phyloP scores from a whole-genome alignment of 306 rosid genomes.

The Ammopiptanthus mongolicus region DNA sequence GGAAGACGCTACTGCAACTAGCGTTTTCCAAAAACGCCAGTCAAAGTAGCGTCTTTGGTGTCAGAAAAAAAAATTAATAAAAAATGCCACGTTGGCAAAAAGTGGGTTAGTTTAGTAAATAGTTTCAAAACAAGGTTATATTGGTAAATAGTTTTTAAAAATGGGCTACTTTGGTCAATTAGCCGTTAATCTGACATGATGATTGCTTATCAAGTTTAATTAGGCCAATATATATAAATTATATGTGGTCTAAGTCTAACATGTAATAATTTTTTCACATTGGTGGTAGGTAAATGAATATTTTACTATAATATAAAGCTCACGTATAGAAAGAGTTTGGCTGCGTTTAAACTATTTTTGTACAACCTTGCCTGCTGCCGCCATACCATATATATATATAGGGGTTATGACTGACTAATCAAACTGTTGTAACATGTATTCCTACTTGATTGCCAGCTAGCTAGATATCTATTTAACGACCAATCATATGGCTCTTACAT shows the following conservation, averaged over 20 bases:
- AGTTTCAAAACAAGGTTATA: no score
- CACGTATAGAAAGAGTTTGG: neutral
- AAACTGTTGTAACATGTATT: constrained; percentile 33
- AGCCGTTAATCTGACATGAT: constrained; percentile 3
- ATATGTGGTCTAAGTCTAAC: constrained; percentile 18
- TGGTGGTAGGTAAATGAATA: constrained; percentile 44
- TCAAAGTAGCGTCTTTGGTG: no score
- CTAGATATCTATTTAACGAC: constrained; percentile 10
- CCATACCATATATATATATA: constrained; percentile 18
- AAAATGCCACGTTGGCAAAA: no score
- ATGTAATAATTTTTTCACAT: constrained; percentile 26
- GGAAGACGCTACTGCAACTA: no score
- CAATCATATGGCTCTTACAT: constrained; percentile 36
- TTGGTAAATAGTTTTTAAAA: no score
- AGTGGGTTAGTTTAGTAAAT: no score
- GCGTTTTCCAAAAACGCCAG: no score
- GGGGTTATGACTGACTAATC: constrained; percentile 40
- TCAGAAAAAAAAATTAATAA: no score
- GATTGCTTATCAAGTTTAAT: neutral
- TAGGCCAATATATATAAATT: constrained; percentile 3
- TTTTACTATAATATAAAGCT: neutral
- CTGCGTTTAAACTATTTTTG: neutral
- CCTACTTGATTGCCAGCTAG: constrained; percentile 37
- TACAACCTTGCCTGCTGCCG: constrained; percentile 2
- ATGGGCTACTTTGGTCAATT: no score